phyloP scores from a whole-genome alignment of 495 filamentous ascomycete genomes.

The Alectoria sarmentosa region DNA sequence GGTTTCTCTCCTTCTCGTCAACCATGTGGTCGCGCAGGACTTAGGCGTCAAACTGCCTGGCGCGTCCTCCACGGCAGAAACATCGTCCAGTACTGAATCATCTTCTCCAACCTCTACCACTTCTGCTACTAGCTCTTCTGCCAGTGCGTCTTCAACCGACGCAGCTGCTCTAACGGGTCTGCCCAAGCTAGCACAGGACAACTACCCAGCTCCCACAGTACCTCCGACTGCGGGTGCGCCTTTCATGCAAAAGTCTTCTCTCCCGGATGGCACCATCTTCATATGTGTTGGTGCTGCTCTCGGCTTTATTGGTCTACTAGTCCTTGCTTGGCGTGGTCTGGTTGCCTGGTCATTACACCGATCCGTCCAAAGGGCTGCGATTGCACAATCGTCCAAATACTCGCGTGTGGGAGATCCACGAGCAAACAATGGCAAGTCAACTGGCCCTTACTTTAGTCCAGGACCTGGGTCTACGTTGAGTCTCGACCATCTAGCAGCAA shows the following conservation, averaged over 20 bases:
- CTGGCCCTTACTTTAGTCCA: constrained; percentile 53
- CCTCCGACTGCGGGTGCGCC: constrained; percentile 81
- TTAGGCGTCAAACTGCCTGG: constrained; percentile 20
- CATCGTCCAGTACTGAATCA: constrained; percentile 10
- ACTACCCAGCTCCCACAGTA: constrained; percentile 57
- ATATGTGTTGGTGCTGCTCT: constrained; percentile 87
- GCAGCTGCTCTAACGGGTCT: constrained; percentile 23
- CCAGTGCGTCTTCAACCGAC: constrained; percentile 20
- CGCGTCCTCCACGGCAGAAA: constrained; percentile 1
- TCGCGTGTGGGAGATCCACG: constrained; percentile 14
- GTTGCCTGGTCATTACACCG: constrained; percentile 91
- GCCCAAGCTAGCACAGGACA: constrained; percentile 33
- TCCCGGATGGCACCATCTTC: constrained; percentile 93
- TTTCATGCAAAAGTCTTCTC: constrained; percentile 87
- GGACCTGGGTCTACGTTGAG: constrained; percentile 55
- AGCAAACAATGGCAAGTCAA: constrained; percentile 20
- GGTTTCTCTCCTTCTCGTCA: constrained; percentile 22
- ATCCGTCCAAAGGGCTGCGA: constrained; percentile 70
- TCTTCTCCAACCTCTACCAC: constrained; percentile 1
- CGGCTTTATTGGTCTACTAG: constrained; percentile 67
- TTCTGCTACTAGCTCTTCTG: constrained; percentile 16
- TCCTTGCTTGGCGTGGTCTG: constrained; percentile 81
- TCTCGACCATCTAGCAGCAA: constrained; percentile 45
- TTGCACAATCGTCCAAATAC: constrained; percentile 51
- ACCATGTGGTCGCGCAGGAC: constrained; percentile 22